Evolutionary conservation across 495 filamentous ascomycete genomes (phyloP), one percentile per base, ranked within the genome.

Genomic region (Neurospora sp.): DNA sequence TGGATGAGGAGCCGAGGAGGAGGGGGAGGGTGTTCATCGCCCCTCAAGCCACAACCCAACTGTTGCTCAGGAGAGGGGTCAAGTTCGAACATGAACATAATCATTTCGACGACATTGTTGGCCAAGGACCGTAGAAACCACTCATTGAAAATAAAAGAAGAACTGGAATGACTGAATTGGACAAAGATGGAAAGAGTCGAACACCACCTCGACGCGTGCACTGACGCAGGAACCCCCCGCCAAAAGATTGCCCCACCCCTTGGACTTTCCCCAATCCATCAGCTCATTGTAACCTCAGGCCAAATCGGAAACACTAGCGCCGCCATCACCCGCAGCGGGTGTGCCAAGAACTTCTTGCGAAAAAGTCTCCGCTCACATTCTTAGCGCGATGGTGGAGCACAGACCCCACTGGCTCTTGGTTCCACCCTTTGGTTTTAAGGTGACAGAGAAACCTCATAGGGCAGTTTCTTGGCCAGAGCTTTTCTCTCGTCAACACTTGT

Each of bases 301-400:
- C 69, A 66, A 79, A 78, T 79, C 77, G 75, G 76, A 80, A 79
- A 80, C 77, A 74, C 78, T 79, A 77, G 78, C 77, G 77, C 73
- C 7, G 70, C 54, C 54, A 62, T 76, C 74, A 73, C 72, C 71
- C 71, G 70, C 74, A 73, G 48, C 31, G 31, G 21, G 24, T 28
- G 5, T 59, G 48, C 48, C 48, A 28, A 28, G 21, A 31, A 36
- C 73, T 71, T 62, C 34, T 75, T 74, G 73, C 71, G 9, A 71
- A 17, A 28, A 24, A 9, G 40, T 38, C 70, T 43, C 39, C 39
- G 40, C 70, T 54, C 70, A 21, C 70, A 21, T 37, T 15, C 39
- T 15, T 31, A 48, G 70, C 70, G 37, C 39, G 39, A 7, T 10
- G 7, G 40, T 54, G 70, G 70, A 21, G 70, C 70, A 42, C 40